Conservation (phyloP, 78 protist species). For the Dictyostelium firmibasis region DNA sequence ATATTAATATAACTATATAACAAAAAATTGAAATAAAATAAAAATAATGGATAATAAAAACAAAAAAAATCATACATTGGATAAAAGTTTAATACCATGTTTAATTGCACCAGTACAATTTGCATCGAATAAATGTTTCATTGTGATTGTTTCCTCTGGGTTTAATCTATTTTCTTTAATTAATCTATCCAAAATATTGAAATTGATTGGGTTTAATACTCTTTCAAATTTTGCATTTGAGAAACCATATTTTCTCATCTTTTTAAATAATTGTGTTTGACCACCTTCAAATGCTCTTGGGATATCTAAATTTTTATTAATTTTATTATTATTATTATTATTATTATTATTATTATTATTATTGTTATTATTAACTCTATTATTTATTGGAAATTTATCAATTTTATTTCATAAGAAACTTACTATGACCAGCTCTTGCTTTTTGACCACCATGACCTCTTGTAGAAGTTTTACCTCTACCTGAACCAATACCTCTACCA, state of each 20-base stretch:
- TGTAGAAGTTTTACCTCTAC: slow-evolving; percentile 84
- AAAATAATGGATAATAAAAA: no score
- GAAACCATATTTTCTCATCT: slow-evolving; percentile 85
- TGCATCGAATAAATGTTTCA: slow-evolving; percentile 63
- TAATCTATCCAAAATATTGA: slow-evolving; percentile 31
- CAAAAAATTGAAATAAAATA: no score
- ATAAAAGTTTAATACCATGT: slow-evolving; percentile 79
- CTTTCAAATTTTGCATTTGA: slow-evolving; percentile 47
- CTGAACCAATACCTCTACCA: slow-evolving; percentile 91
- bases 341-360: not conserved
- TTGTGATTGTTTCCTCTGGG: slow-evolving; percentile 65
- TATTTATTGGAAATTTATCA: not conserved
- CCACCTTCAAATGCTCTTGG: slow-evolving; percentile 90
- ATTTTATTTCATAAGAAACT: not conserved
- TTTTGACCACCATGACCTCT: slow-evolving; percentile 92
- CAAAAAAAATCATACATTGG: slow-evolving; percentile 18
- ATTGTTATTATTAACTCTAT: not conserved
- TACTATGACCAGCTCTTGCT: slow-evolving; percentile 82
- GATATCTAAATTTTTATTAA: slow-evolving; percentile 17
- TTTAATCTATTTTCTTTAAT: slow-evolving; percentile 41
- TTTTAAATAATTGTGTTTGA: slow-evolving; percentile 87
- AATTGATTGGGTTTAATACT: slow-evolving; percentile 45
- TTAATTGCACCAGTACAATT: slow-evolving; percentile 23
- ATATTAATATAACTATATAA: no score
- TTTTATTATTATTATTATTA: not conserved